These are phyloP conservation scores for Russula virescens DNA, from an alignment of 768 basidiomycete genomes.

Conservation along the genomic window DNA sequence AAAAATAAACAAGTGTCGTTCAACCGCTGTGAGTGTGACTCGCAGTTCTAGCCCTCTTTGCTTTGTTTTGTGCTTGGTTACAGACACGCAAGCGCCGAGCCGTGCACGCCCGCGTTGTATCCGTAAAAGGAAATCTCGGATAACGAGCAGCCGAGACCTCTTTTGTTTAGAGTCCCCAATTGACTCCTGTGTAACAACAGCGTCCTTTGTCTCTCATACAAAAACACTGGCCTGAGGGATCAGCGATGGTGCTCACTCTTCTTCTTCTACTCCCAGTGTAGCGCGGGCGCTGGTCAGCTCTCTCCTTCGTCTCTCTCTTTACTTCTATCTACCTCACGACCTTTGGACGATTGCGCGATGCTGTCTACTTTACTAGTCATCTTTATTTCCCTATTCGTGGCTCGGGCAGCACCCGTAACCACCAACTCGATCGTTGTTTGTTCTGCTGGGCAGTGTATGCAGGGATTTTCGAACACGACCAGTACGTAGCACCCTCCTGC, in stretches of 20 bases:
- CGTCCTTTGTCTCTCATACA: constrained; percentile 3
- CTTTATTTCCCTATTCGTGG: background rate
- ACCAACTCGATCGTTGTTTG: constrained; percentile 56
- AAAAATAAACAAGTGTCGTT: background rate
- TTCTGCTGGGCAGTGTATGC: constrained; percentile 84
- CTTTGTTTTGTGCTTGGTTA: background rate
- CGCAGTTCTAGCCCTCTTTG: background rate
- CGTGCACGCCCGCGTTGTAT: background rate
- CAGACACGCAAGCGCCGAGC: background rate
- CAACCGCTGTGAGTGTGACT: background rate
- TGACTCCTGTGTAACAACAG: background rate
- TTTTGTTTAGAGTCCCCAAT: constrained; percentile 1
- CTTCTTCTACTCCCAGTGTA: background rate
- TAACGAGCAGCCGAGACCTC: background rate
- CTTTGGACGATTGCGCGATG: constrained; percentile 5
- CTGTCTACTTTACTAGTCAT: constrained; percentile 12
- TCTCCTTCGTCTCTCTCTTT: background rate
- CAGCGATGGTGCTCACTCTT: background rate
- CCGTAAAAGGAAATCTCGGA: constrained; percentile 9
- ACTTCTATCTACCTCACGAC: constrained; percentile 6
- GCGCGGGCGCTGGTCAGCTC: constrained; percentile 12
- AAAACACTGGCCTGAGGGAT: background rate
- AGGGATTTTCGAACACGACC: constrained; percentile 71
- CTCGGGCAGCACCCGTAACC: background rate
- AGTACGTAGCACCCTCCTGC: constrained; percentile 38